Evolutionary conservation across 2,329 filamentous ascomycete species (phyloP), one percentile per base, ranked within the genome.

Genomic region (Ceratocystis destructans): DNA sequence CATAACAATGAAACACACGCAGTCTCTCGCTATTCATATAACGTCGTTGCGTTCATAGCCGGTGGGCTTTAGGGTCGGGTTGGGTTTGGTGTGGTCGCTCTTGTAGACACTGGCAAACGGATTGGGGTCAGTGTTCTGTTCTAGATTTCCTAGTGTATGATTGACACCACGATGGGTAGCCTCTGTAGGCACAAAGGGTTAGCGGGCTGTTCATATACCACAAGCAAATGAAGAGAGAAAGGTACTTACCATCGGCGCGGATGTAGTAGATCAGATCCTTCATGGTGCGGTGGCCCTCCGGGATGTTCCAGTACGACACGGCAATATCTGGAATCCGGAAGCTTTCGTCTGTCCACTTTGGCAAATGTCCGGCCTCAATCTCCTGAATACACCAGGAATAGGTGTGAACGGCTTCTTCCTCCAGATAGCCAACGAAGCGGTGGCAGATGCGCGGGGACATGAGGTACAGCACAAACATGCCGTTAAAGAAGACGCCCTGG

Each of bases 401-500:
- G 0, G 94, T 99, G 73, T 96, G 83, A 1, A 97, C 93, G 7
- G 94, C 94, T 76, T 99, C 94, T 75, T 99, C 94, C 76, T 99
- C 94, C 12, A 99, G 84, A 72, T 97, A 97, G 1, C 92, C 94
- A 64, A 97, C 92, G 75, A 99, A 97, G 57, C 94, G 87, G 76
- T 99, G 94, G 72, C 89, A 93, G 69, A 90, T 93, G 69, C 87
- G 85, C 5, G 94, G 93, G 1, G 87, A 90, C 68, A 96, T 73
- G 44, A 99, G 85, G 77, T 97, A 97, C 61, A 87, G 82, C 69
- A 96, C 68, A 80, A 99, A 97, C 74, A 97, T 84, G 70, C 85
- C 83, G 77, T 99, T 99, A 83, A 96, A 96, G 80, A 96, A 97
- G 71, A 97, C 89, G 48, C 93, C 94, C 75, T 97, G 93, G 0